Evolutionary conservation across 177 flowering plant genomes (phyloP), one percentile per base, ranked within the genome.

Genomic region (Vitis hybrid): DNA sequence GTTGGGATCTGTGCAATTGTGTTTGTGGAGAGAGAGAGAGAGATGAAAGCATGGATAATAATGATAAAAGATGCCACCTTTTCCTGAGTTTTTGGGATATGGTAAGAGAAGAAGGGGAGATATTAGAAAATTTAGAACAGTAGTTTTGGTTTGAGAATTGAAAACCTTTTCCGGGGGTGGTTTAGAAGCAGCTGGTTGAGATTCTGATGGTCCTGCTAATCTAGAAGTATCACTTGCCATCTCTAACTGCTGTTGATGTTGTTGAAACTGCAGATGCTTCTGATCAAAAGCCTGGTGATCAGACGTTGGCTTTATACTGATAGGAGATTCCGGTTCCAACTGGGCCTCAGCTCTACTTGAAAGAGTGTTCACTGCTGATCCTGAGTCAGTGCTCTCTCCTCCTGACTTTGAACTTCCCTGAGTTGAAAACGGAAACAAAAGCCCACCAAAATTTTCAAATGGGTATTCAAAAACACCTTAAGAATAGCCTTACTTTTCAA

Each of bases 361-460:
- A 60, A 81, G 58, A 12, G 79, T 84, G 75, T 89, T 90, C 66
- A 81, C 67, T 58, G 82, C 92, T 78, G 93, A 90, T 22, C 88
- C 97, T 76, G 98, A 93, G 75, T 91, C 93, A 31, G 86, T 83
- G 76, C 93, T 92, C 75, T 86, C 94, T 55, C 71, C 92, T 77
- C 88, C 90, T 73, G 97, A 87, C 71, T 75, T 87, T 72, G 97
- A 90, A 76, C 88, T 84, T 70, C 87, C 92, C 95, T 91, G 74
- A 1, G 69, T 68, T 14, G 16, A 52, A 49, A 64, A 56, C 1
- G 19, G 60, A 60, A 57, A 29, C 16, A 11, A 11, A 14, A 16
- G 31, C 64, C 69, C 70, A 64, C 33, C 55, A 66, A 65, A 75
- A 60, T 16, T 14, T 31, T 29, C 68, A 64, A 63, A 10, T 26